Percentiles rank a stretch among this genome's conserved stretches.
Evolutionary conservation across 2,329 filamentous ascomycete genomes (phyloP).

Genomic region (Xylaria sp.): DNA sequence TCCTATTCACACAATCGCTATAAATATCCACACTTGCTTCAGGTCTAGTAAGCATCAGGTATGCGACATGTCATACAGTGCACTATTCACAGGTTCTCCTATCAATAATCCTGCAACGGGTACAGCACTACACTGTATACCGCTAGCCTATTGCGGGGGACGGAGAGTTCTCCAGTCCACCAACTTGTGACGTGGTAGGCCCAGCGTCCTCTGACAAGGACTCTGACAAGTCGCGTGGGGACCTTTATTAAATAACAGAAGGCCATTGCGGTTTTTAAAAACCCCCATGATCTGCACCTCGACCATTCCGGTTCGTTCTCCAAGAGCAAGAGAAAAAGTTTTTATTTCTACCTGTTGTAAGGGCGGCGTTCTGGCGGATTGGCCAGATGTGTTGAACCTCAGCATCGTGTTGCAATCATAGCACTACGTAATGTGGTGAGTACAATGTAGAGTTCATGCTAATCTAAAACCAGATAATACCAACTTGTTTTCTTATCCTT

Average conservation of each 20-base stretch:
- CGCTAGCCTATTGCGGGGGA: conserved; percentile 29
- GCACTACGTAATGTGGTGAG: conserved; percentile 3
- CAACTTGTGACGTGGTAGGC: conserved; percentile 32
- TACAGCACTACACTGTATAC: background rate
- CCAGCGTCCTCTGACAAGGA: conserved; percentile 29
- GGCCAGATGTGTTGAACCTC: background rate
- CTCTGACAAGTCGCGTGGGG: conserved; percentile 21
- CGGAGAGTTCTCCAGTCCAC: conserved; percentile 23
- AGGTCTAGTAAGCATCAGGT: conserved; percentile 23
- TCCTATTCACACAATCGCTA: background rate
- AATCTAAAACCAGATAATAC: conserved; percentile 1
- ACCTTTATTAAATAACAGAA: conserved; percentile 2
- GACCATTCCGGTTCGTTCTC: background rate
- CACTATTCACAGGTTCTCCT: background rate
- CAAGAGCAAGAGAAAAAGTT: background rate
- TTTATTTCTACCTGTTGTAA: background rate
- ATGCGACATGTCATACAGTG: conserved; percentile 13
- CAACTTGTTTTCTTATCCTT: background rate
- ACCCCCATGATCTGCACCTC: conserved; percentile 5
- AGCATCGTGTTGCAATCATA: conserved; percentile 5
- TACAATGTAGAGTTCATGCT: background rate
- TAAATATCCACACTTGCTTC: conserved; percentile 1
- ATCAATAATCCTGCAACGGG: background rate
- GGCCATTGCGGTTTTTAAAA: background rate
- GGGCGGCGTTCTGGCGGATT: conserved; percentile 4